Percentiles rank a stretch among this genome's conserved stretches.
Conservation (phyloP, 2,329 filamentous ascomycete species). For the Trichoderma brevicompactum region DNA sequence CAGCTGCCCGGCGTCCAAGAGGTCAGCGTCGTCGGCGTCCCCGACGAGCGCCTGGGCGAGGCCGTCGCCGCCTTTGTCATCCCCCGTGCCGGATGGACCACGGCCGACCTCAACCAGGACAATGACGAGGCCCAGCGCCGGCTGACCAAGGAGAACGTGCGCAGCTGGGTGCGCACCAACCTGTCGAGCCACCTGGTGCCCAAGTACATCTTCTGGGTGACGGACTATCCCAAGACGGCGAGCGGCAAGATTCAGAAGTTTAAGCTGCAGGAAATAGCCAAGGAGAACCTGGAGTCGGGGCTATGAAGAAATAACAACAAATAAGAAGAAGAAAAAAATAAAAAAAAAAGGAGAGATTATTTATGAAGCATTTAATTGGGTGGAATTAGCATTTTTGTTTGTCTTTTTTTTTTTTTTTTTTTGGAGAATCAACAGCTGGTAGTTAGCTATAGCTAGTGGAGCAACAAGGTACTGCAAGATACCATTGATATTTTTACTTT, state of each 20-base stretch:
- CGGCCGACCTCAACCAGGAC: conserved; percentile 33
- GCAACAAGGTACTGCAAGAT: too few species aligned
- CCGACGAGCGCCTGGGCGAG: conserved; percentile 83
- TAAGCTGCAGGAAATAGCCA: conserved; percentile 72
- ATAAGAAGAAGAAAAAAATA: background rate
- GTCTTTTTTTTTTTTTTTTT: background rate
- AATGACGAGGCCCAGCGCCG: conserved; percentile 36
- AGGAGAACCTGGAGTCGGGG: conserved; percentile 39
- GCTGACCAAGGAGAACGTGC: conserved; percentile 63
- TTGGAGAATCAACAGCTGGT: too few species aligned
- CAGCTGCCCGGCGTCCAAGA: conserved; percentile 72
- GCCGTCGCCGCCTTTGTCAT: conserved; percentile 84
- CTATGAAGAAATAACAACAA: background rate
- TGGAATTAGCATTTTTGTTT: conserved; percentile 6
- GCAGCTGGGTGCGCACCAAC: conserved; percentile 70
- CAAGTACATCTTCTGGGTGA: conserved; percentile 85
- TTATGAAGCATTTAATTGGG: background rate
- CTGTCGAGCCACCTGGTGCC: conserved; percentile 80
- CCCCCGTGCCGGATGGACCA: conserved; percentile 41
- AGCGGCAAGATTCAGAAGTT: conserved; percentile 98
- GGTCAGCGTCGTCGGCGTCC: conserved; percentile 80
- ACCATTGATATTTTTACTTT: too few species aligned
- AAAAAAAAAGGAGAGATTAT: background rate
- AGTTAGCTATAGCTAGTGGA: too few species aligned
- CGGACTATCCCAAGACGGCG: conserved; percentile 89